These are phyloP conservation scores for Candida endomychidarum DNA, from an alignment of 805 yeast species.

Conservation along the genomic window DNA sequence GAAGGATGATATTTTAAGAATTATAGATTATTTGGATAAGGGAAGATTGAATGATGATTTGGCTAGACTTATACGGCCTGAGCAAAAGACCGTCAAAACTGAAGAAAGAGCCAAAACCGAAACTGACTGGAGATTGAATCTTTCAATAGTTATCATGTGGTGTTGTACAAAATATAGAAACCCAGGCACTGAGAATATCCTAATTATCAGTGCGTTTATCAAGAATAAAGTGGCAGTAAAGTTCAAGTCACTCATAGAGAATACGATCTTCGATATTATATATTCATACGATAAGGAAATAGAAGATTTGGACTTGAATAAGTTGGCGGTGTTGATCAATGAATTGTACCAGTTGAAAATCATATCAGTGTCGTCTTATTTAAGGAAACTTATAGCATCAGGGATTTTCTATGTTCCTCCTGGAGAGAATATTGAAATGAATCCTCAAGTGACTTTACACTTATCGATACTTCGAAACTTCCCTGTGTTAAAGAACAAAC, in stretches of 20 bases:
- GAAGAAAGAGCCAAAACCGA: too few species aligned
- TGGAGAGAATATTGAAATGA: slow-evolving; percentile 17
- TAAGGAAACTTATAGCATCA: slow-evolving; percentile 79
- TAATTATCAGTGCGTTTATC: slow-evolving; percentile 44
- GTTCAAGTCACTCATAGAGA: slow-evolving; percentile 46
- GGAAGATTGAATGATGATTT: slow-evolving; percentile 30
- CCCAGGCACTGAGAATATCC: slow-evolving; percentile 30
- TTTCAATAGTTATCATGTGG: slow-evolving; percentile 41
- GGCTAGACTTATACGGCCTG: slow-evolving; percentile 27
- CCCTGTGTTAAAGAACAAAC: slow-evolving; percentile 54
- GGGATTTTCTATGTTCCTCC: slow-evolving; percentile 67
- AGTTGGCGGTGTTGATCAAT: slow-evolving; percentile 47
- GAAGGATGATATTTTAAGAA: slow-evolving; percentile 28
- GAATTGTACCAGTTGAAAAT: slow-evolving; percentile 52
- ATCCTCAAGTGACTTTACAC: slow-evolving; percentile 41
- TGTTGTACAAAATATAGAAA: slow-evolving; percentile 39
- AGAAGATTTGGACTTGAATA: slow-evolving; percentile 21
- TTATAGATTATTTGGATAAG: slow-evolving; percentile 39
- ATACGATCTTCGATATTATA: slow-evolving; percentile 40
- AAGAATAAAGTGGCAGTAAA: slow-evolving; percentile 35
- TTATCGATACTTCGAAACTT: slow-evolving; percentile 56
- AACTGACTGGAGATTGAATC: slow-evolving; percentile 32
- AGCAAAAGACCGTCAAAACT: slow-evolving; percentile 5
- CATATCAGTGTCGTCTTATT: slow-evolving; percentile 62
- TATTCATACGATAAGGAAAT: slow-evolving; percentile 25